A percentile compares a stretch with the other conserved stretches of the same genome.
Evolutionary conservation across 2,329 filamentous ascomycete genomes (phyloP).

Genomic region (Hirsutella minnesotensis): DNA sequence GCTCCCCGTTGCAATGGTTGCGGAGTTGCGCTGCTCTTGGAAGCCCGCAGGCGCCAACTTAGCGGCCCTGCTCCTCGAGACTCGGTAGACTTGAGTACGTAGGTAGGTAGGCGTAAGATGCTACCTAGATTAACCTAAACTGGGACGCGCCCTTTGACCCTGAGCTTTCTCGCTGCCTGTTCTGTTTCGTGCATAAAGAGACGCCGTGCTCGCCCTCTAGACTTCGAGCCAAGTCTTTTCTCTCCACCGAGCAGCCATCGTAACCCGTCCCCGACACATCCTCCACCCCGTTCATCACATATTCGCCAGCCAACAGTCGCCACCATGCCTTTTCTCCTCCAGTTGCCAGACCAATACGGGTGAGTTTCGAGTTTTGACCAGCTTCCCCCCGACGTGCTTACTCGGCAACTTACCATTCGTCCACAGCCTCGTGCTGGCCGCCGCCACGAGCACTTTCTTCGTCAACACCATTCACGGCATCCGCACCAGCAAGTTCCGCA

Average conservation of each 20-base stretch:
- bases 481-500: constrained; percentile 37
- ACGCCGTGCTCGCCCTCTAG: no score
- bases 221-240: no score
- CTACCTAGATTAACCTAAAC: no score
- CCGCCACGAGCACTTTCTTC: constrained; percentile 44
- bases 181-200: no score
- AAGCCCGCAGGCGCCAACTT: no score
- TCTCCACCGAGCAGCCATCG: no score
- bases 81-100: no score
- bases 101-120: no score
- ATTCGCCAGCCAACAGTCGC: background rate
- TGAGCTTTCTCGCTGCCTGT: no score
- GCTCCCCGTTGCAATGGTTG: background rate
- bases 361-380: constrained; percentile 17
- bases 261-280: background rate
- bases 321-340: constrained; percentile 31
- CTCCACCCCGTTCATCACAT: no score
- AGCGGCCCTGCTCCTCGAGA: no score
- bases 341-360: constrained; percentile 38
- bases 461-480: constrained; percentile 41
- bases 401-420: background rate
- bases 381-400: background rate
- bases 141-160: no score
- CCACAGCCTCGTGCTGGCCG: constrained; percentile 47
- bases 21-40: background rate